phyloP scores from a whole-genome alignment of 768 basidiomycete genomes.

The Xerocomellus intermedius region DNA sequence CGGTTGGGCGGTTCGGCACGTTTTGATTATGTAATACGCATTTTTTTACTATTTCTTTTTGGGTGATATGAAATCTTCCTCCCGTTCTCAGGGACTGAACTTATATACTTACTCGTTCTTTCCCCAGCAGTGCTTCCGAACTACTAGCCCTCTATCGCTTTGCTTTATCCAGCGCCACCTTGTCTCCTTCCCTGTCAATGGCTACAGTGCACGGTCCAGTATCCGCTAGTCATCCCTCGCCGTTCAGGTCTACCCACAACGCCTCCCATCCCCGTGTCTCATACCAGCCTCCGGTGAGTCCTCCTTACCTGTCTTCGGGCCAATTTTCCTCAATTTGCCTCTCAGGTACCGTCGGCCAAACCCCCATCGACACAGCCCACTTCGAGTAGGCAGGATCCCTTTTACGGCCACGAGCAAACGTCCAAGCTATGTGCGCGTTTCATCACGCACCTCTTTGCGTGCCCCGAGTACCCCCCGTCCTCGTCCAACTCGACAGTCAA shows the following conservation, averaged over 20 bases:
- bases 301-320: background rate
- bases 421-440: conserved; percentile 74
- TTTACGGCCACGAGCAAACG: conserved; percentile 65
- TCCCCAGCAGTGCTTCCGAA: conserved; percentile 16
- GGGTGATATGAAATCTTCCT: conserved; percentile 9
- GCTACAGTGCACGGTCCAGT: conserved; percentile 34
- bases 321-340: background rate
- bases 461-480: conserved; percentile 73
- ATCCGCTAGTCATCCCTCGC: conserved; percentile 27
- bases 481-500: conserved; percentile 32
- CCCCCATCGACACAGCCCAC: conserved; percentile 33
- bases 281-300: conserved; percentile 29
- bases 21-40: conserved; percentile 21
- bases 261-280: conserved; percentile 26
- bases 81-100: conserved; percentile 16
- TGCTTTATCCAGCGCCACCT: conserved; percentile 20
- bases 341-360: conserved; percentile 27
- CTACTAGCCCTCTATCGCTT: conserved; percentile 11
- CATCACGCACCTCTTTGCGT: conserved; percentile 82
- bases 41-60: conserved; percentile 5
- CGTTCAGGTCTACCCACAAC: conserved; percentile 27
- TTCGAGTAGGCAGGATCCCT: conserved; percentile 24
- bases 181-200: conserved; percentile 16
- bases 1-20: conserved; percentile 28
- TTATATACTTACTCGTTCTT: conserved; percentile 26